Evolutionary conservation across 2,329 filamentous ascomycete species (phyloP).

Genomic region (Mollisiaceae sp.): DNA sequence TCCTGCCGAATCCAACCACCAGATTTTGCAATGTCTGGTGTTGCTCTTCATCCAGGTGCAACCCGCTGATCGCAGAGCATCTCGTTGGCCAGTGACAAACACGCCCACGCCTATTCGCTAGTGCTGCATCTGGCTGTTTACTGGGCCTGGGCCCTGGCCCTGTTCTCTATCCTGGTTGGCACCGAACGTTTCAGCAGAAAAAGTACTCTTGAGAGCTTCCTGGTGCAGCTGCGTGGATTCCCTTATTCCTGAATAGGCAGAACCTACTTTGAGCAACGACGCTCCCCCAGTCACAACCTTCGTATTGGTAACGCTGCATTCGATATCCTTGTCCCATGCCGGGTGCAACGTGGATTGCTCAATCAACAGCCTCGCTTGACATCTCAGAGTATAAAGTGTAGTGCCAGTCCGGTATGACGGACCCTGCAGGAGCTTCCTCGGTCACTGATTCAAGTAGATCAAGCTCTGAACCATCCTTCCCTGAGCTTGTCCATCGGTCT

Average conservation of each 20-base stretch:
- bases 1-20: neutral
- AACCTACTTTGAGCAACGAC: neutral
- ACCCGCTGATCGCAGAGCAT: neutral
- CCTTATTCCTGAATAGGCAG: neutral
- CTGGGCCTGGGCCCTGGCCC: neutral
- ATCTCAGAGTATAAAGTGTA: constrained; percentile 14
- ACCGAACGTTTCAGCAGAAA: neutral
- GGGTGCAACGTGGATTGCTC: neutral
- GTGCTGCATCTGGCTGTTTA: neutral
- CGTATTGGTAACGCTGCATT: neutral
- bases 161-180: neutral
- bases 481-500: neutral
- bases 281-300: neutral
- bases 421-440: neutral
- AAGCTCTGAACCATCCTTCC: constrained; percentile 8
- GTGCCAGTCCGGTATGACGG: neutral
- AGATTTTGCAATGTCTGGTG: too few relatives aligned
- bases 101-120: neutral
- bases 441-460: neutral
- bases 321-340: neutral
- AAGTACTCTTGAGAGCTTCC: neutral
- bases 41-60: neutral
- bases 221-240: neutral
- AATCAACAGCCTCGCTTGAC: neutral
- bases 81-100: neutral